Evolutionary conservation across 257 asterid species (phyloP).

Genomic region (Solanum chilense): DNA sequence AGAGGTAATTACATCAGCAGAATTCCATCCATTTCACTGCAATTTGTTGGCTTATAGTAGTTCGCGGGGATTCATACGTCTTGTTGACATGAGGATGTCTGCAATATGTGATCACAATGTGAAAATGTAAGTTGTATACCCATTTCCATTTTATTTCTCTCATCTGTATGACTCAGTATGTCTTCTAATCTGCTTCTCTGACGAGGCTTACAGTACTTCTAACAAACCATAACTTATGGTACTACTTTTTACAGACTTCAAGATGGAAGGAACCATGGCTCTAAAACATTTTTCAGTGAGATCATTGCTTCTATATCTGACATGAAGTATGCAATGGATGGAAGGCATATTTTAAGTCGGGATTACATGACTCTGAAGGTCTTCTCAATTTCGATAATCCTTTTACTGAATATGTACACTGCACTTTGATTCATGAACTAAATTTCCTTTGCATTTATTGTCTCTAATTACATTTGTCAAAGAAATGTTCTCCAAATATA

Average conservation of each 20-base stretch:
- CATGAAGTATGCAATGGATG: slow-evolving; percentile 88
- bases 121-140: slow-evolving; percentile 40
- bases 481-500: background rate
- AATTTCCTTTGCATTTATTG: background rate
- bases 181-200: background rate
- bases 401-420: background rate
- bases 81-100: slow-evolving; percentile 79
- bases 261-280: slow-evolving; percentile 92
- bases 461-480: background rate
- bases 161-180: background rate
- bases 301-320: slow-evolving; percentile 98
- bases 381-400: background rate
- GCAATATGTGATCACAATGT: slow-evolving; percentile 80
- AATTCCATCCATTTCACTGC: slow-evolving; percentile 87
- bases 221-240: slow-evolving; percentile 3
- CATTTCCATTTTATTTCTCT: background rate
- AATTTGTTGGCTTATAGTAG: slow-evolving; percentile 78
- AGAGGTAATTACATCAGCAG: slow-evolving; percentile 93
- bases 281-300: slow-evolving; percentile 98
- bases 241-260: slow-evolving; percentile 64
- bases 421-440: background rate
- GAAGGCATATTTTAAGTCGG: slow-evolving; percentile 88
- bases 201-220: background rate
- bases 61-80: slow-evolving; percentile 83
- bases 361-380: slow-evolving; percentile 99